These are phyloP conservation scores for Ustilago sp. DNA, from an alignment of 1,284 basidiomycete species.

Conservation along the genomic window DNA sequence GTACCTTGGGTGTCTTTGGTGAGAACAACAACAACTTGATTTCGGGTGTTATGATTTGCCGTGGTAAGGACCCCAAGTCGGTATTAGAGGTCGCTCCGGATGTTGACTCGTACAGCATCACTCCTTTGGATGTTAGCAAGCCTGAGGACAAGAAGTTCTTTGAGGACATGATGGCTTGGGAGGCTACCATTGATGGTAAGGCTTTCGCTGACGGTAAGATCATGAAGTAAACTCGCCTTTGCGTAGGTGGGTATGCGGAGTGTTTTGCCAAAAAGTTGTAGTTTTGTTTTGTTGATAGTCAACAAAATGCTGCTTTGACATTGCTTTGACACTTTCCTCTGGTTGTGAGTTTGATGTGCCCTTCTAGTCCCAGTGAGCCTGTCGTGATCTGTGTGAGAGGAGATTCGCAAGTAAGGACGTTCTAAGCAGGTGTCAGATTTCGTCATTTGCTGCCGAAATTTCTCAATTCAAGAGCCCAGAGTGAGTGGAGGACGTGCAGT, in stretches of 20 bases:
- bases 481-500: background rate
- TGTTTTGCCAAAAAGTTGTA: slow-evolving; percentile 2
- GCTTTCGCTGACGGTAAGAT: slow-evolving; percentile 66
- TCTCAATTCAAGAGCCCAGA: background rate
- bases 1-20: slow-evolving; percentile 90
- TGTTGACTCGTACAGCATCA: slow-evolving; percentile 88
- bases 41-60: slow-evolving; percentile 80
- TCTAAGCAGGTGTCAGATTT: background rate
- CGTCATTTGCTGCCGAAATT: background rate
- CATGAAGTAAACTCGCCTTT: slow-evolving; percentile 57
- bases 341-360: background rate
- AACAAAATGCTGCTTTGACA: slow-evolving; percentile 2
- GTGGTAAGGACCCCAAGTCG: slow-evolving; percentile 75
- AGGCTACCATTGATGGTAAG: slow-evolving; percentile 61
- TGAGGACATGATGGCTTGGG: slow-evolving; percentile 69
- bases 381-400: background rate
- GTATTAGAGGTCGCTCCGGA: slow-evolving; percentile 78
- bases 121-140: slow-evolving; percentile 71
- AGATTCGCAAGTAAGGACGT: background rate
- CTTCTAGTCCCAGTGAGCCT: background rate
- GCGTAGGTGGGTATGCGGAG: too few species aligned
- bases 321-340: background rate
- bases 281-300: background rate
- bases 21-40: slow-evolving; percentile 75
- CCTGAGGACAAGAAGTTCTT: slow-evolving; percentile 69